Evolutionary conservation across 176 grass and related monocot genomes (phyloP).

Genomic region (Oryza meridionalis): DNA sequence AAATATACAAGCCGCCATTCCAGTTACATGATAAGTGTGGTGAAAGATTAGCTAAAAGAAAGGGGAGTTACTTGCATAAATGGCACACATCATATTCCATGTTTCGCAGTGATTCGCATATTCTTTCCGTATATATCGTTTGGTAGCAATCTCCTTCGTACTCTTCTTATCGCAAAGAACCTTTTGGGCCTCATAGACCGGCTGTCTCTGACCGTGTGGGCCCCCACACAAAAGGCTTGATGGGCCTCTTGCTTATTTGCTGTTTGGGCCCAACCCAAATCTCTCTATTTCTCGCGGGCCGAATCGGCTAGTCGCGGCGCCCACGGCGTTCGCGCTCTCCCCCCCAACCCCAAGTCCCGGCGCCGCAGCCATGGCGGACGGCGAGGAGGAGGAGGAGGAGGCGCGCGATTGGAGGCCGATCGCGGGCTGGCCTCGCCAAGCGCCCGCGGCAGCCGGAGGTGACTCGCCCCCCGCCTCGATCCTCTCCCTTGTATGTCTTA

Average conservation of each 20-base stretch:
- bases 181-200: not conserved
- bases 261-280: not conserved
- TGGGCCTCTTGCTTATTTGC: not conserved
- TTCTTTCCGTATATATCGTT: not conserved
- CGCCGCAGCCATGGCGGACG: constrained; percentile 3
- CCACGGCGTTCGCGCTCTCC: constrained; percentile 5
- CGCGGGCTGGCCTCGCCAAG: not conserved
- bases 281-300: not conserved
- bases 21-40: not conserved
- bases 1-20: no score
- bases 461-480: not conserved
- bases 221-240: not conserved
- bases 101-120: not conserved
- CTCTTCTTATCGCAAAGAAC: not conserved
- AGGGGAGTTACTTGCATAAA: not conserved
- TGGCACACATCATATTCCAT: no score
- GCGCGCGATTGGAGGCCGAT: no score
- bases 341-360: not conserved
- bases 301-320: not conserved
- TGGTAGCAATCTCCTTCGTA: not conserved
- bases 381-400: not conserved
- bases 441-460: constrained; percentile 15
- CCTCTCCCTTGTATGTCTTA: not conserved
- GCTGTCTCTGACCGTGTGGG: not conserved
- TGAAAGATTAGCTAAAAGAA: not conserved